phyloP scores from a whole-genome alignment of 345 rosid species.

The Citrus sinensis region DVS_A1.0 CM039167.1:3822501-3823000 shows the following conservation, averaged over 20 bases:
- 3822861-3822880: constrained; percentile 17
- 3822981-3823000: constrained; percentile 15
- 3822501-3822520: background rate
- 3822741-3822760: constrained; percentile 57
- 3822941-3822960: constrained; percentile 23
- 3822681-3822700: constrained; percentile 30
- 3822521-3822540: background rate
- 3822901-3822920: constrained; percentile 5
- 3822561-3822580: background rate
- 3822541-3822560: background rate
- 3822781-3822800: constrained; percentile 45
- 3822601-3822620: constrained; percentile 88
- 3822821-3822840: constrained; percentile 33
- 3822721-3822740: constrained; percentile 47
- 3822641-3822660: constrained; percentile 95
- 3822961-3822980: constrained; percentile 15
- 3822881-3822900: constrained; percentile 12
- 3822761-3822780: constrained; percentile 77
- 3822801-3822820: constrained; percentile 42
- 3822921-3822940: constrained; percentile 7
- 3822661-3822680: constrained; percentile 68
- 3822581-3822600: constrained; percentile 61
- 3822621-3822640: constrained; percentile 76
- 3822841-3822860: background rate
- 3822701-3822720: constrained; percentile 52